A percentile compares a stretch with the other conserved stretches of the same genome.
Conservation (phyloP, 495 filamentous ascomycete genomes). For the Talaromyces stipitatus region DNA sequence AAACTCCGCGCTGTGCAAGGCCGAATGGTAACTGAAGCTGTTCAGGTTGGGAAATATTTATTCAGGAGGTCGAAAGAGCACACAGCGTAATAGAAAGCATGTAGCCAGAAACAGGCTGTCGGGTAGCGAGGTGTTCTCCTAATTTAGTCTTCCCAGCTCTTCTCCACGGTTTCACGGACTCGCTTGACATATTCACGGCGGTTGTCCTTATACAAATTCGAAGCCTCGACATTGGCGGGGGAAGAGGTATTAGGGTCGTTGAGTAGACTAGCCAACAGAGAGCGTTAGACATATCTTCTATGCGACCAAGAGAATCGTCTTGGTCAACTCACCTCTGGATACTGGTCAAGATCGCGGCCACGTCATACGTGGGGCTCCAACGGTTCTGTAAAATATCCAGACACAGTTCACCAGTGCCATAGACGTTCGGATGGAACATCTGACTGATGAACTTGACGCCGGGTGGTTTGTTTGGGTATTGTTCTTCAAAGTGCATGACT, state of each 20-base stretch:
- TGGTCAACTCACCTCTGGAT: conserved; percentile 78
- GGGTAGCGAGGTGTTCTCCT: neutral
- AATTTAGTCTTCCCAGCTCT: conserved; percentile 88
- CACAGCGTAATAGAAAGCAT: neutral
- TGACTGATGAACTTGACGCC: conserved; percentile 97
- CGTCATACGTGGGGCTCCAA: conserved; percentile 98
- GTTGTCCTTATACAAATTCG: conserved; percentile 98
- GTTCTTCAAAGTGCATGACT: conserved; percentile 98
- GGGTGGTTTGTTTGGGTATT: conserved; percentile 96
- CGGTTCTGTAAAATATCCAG: conserved; percentile 96
- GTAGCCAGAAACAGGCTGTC: neutral
- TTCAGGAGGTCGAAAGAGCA: neutral
- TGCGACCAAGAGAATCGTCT: conserved; percentile 4
- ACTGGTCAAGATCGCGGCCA: conserved; percentile 92
- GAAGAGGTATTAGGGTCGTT: conserved; percentile 98
- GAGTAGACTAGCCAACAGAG: conserved; percentile 62
- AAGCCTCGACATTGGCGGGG: conserved; percentile 95
- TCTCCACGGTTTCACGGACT: conserved; percentile 94
- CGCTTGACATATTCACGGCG: conserved; percentile 92
- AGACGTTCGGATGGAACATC: conserved; percentile 99
- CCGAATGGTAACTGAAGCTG: neutral
- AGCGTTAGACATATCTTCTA: conserved; percentile 6
- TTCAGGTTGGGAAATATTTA: neutral
- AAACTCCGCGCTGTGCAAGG: conserved; percentile 9
- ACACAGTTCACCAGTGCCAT: conserved; percentile 92